phyloP scores from a whole-genome alignment of 192 early-diverging fungal species.

The Podila minutissima region DNA sequence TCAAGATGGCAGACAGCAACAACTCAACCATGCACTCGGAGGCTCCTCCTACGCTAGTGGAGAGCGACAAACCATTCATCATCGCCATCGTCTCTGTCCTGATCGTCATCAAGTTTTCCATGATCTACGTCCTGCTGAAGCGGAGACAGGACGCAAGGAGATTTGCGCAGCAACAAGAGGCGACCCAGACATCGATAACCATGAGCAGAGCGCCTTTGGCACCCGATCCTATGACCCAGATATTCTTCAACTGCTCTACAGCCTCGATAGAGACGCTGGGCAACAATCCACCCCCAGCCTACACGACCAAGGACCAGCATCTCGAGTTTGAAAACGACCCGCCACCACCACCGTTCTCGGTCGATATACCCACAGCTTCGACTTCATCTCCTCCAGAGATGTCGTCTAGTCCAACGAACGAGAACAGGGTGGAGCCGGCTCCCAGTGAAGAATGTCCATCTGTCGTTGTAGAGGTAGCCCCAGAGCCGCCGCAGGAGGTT shows the following conservation, averaged over 20 bases:
- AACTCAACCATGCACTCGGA: neutral
- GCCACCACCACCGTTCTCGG: constrained; percentile 10
- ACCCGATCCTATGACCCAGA: constrained; percentile 5
- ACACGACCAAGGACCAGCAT: constrained; percentile 11
- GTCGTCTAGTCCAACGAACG: too few relatives aligned
- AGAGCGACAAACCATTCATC: neutral
- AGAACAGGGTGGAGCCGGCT: too few relatives aligned
- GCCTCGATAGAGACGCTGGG: neutral
- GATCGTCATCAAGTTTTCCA: neutral
- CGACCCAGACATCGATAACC: neutral
- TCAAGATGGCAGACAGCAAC: neutral
- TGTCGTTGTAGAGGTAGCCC: too few relatives aligned
- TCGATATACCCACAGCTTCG: neutral
- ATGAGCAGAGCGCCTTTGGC: neutral
- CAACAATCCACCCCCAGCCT: neutral
- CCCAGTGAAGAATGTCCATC: too few relatives aligned
- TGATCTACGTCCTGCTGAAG: constrained; percentile 1
- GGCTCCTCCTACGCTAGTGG: neutral
- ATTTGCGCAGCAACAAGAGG: neutral
- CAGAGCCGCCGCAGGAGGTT: too few relatives aligned
- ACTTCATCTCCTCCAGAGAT: too few relatives aligned
- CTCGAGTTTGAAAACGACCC: constrained; percentile 9
- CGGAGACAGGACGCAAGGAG: neutral
- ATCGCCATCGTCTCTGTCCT: constrained; percentile 3
- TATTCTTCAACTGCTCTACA: neutral